Evolutionary conservation across 176 grass and related monocot species (phyloP).

Genomic region (Miscanthus lutarioriparius): DNA sequence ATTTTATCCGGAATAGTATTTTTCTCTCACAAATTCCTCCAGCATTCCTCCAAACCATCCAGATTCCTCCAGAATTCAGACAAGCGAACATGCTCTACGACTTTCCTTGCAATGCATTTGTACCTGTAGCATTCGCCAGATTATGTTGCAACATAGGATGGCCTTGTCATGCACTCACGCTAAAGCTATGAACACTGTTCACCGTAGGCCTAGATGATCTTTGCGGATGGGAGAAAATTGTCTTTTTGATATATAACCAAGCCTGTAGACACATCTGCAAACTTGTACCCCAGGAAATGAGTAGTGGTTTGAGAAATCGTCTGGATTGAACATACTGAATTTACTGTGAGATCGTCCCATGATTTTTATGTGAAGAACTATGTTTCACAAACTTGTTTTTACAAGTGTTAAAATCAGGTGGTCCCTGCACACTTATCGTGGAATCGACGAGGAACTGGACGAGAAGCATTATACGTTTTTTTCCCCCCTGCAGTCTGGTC

Average conservation of each 20-base stretch:
- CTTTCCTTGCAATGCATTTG: not conserved
- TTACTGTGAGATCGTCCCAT: not conserved
- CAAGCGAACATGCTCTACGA: too few relatives aligned
- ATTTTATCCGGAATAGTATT: too few relatives aligned
- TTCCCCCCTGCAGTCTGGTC: not conserved
- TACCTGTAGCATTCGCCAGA: not conserved
- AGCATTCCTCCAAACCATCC: too few relatives aligned
- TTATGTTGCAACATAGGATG: not conserved
- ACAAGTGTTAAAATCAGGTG: not conserved
- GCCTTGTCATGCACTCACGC: not conserved
- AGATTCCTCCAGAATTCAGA: too few relatives aligned
- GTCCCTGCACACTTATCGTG: not conserved
- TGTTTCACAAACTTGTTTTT: not conserved
- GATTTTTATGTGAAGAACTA: not conserved
- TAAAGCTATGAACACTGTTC: not conserved
- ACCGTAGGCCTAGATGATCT: constrained; percentile 6
- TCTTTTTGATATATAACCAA: not conserved
- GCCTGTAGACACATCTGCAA: too few relatives aligned
- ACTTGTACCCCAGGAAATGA: not conserved
- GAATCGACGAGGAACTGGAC: not conserved
- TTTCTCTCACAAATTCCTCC: too few relatives aligned
- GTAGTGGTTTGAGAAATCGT: not conserved
- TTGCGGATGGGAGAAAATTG: not conserved
- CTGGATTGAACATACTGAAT: not conserved
- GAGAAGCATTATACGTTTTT: not conserved